These are phyloP conservation scores for Cyclostephanos tholiformis DNA, from an alignment of 108 stramenopile species.

Conservation along the genomic window DNA sequence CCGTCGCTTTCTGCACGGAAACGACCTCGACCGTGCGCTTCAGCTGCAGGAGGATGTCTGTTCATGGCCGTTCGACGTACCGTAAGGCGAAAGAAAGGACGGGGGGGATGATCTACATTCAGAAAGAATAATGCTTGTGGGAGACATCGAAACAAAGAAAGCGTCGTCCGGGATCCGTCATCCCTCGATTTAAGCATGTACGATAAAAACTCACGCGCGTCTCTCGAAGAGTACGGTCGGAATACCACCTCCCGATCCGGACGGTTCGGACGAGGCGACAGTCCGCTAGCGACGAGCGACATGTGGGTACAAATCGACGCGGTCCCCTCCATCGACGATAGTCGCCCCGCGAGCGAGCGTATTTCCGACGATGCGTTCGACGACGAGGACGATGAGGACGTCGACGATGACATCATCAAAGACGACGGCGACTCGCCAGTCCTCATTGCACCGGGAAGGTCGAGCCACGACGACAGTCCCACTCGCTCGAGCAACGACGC, in stretches of 20 bases:
- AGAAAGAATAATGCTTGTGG: no score
- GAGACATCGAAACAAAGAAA: no score
- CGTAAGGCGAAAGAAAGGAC: not conserved
- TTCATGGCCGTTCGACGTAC: not conserved
- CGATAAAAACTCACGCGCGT: slow-evolving; percentile 53
- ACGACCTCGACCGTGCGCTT: slow-evolving; percentile 70
- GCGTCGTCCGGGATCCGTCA: no score
- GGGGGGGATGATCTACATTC: not conserved
- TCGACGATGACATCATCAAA: slow-evolving; percentile 1
- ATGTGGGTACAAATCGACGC: slow-evolving; percentile 48
- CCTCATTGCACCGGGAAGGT: slow-evolving; percentile 36
- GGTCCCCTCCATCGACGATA: slow-evolving; percentile 30
- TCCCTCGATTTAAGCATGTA: not conserved
- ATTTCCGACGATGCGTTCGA: slow-evolving; percentile 18
- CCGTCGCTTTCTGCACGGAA: slow-evolving; percentile 12
- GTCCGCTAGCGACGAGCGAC: slow-evolving; percentile 61
- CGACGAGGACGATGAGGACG: not conserved
- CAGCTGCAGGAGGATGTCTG: slow-evolving; percentile 66
- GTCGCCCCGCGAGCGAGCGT: slow-evolving; percentile 16
- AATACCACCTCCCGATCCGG: slow-evolving; percentile 71
- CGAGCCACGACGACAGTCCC: slow-evolving; percentile 49
- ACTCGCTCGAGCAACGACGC: slow-evolving; percentile 30
- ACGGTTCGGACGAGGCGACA: slow-evolving; percentile 64
- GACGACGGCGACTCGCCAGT: not conserved
- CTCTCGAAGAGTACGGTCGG: slow-evolving; percentile 77